Percentiles rank a stretch among this genome's conserved stretches.
These are phyloP conservation scores for Nannizziopsis barbatae DNA, from an alignment of 2,329 filamentous ascomycete species.

Conservation along the genomic window DNA sequence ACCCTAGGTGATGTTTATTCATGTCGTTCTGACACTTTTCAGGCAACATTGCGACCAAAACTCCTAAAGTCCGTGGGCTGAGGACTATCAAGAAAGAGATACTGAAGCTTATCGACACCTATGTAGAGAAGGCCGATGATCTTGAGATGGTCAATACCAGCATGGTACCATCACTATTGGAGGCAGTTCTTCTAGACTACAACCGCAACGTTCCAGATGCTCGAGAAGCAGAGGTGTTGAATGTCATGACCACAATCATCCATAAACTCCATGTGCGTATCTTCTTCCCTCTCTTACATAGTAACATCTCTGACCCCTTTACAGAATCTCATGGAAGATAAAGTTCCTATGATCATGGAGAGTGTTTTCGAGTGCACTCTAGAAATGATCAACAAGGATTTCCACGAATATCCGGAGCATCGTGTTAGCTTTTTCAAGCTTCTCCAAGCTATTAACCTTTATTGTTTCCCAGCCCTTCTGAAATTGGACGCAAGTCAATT, in stretches of 20 bases:
- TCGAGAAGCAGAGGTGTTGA: constrained; percentile 89
- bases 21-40: constrained; percentile 15
- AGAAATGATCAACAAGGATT: constrained; percentile 99
- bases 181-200: constrained; percentile 90
- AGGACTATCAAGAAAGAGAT: constrained; percentile 99
- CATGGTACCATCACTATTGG: constrained; percentile 89
- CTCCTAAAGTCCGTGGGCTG: constrained; percentile 87
- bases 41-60: constrained; percentile 91
- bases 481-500: constrained; percentile 94
- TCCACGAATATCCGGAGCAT: constrained; percentile 97
- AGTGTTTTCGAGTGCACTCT: constrained; percentile 97
- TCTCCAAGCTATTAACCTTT: constrained; percentile 85
- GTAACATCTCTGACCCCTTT: constrained; percentile 23
- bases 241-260: constrained; percentile 95
- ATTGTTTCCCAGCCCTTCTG: constrained; percentile 89
- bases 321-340: constrained; percentile 91
- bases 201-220: constrained; percentile 93
- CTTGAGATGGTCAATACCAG: constrained; percentile 83
- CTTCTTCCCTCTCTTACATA: constrained; percentile 36
- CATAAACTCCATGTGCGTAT: constrained; percentile 85
- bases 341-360: constrained; percentile 95
- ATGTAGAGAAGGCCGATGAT: constrained; percentile 96
- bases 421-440: constrained; percentile 99
- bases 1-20: background rate
- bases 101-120: constrained; percentile 92